Evolutionary conservation across 768 basidiomycete species (phyloP).

Genomic region (Mycena sanguinolenta): DNA sequence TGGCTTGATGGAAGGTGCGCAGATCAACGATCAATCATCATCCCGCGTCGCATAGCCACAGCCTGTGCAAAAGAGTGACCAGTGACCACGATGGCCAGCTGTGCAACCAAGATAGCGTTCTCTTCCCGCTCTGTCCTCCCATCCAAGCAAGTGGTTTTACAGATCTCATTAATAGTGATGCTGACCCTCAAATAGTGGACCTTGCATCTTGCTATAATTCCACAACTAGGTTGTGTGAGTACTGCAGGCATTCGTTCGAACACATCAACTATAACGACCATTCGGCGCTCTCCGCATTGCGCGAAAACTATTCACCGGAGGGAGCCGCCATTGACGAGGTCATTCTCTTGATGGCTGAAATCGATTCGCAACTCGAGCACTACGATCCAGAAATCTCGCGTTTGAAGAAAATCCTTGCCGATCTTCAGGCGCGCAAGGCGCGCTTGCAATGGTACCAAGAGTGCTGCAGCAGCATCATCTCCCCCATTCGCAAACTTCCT

Average conservation of each 20-base stretch:
- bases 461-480: conserved; percentile 20
- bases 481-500: conserved; percentile 32
- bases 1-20: too few species aligned
- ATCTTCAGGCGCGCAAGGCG: conserved; percentile 1
- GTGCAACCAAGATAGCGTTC: too few species aligned
- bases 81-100: too few species aligned
- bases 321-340: not conserved
- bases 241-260: conserved; percentile 25
- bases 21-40: too few species aligned
- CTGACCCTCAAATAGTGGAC: too few species aligned
- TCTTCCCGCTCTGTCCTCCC: too few species aligned
- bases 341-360: not conserved
- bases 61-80: too few species aligned
- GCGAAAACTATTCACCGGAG: conserved; percentile 27
- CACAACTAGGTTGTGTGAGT: conserved; percentile 8
- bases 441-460: conserved; percentile 17
- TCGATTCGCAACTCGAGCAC: conserved; percentile 19
- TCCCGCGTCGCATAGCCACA: too few species aligned
- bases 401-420: conserved; percentile 17
- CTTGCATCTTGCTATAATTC: not conserved
- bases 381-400: conserved; percentile 30
- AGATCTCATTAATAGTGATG: too few species aligned
- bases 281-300: conserved; percentile 7
- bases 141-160: too few species aligned
- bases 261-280: conserved; percentile 10